Conservation (phyloP, 495 filamentous ascomycete genomes). For the Clohesyomyces aquaticus region DNA sequence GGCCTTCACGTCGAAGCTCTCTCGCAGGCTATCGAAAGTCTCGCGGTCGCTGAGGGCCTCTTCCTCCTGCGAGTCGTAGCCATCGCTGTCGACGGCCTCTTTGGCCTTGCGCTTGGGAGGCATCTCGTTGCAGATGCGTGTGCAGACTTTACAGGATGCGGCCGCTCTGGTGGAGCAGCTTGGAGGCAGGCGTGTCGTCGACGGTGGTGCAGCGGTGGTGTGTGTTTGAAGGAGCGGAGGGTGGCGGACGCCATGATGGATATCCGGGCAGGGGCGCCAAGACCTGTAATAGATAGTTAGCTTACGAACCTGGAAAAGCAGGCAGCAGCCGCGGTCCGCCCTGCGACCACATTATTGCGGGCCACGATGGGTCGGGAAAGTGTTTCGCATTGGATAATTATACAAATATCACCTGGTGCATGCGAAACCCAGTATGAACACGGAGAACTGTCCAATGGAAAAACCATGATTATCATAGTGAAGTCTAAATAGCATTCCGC, state of each 20-base stretch:
- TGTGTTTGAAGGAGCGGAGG: neutral
- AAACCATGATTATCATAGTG: too few species aligned
- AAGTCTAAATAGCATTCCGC: too few species aligned
- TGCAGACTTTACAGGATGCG: neutral
- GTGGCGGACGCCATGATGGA: neutral
- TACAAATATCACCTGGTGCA: too few species aligned
- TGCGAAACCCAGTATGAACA: too few species aligned
- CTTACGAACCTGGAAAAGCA: neutral
- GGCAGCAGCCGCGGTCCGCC: neutral
- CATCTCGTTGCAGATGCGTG: slow-evolving; percentile 52
- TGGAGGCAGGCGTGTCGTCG: neutral
- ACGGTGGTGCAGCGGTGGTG: neutral
- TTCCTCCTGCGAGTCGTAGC: slow-evolving; percentile 60
- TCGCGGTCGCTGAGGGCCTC: slow-evolving; percentile 48
- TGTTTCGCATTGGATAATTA: too few species aligned
- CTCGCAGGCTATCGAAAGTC: slow-evolving; percentile 62
- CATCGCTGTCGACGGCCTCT: slow-evolving; percentile 65
- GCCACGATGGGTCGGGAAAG: too few species aligned
- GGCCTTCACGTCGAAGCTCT: slow-evolving; percentile 65
- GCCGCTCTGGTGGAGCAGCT: neutral
- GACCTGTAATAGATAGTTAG: too few species aligned
- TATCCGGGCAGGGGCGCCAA: too few species aligned
- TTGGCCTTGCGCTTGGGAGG: slow-evolving; percentile 77
- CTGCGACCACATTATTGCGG: neutral
- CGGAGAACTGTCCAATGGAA: too few species aligned